Evolutionary conservation across 78 protist genomes (phyloP).

Genomic region (Dictyostelium capitatum): DNA sequence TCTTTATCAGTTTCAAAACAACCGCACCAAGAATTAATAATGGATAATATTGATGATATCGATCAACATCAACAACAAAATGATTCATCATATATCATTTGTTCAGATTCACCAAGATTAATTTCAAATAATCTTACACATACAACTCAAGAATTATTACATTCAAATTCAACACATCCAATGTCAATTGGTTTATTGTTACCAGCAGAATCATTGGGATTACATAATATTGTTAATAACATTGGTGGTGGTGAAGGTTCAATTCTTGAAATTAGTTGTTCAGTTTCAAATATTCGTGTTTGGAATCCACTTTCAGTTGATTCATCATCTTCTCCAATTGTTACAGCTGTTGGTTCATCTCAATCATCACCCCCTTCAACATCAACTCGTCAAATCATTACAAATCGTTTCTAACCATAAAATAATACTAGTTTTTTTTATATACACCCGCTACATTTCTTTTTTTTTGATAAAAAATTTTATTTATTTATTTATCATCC

Average conservation of each 20-base stretch:
- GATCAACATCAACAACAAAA: not conserved
- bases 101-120: constrained; percentile 66
- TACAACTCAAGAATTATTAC: constrained; percentile 56
- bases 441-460: no score
- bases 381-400: not conserved
- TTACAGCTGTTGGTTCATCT: not conserved
- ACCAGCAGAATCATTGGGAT: constrained; percentile 42
- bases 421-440: not conserved
- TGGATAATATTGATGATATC: not conserved
- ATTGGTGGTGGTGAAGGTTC: constrained; percentile 22
- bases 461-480: no score
- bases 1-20: not conserved
- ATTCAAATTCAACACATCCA: constrained; percentile 59
- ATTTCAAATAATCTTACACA: constrained; percentile 59
- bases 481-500: no score
- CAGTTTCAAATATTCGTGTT: constrained; percentile 48
- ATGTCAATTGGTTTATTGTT: constrained; percentile 42
- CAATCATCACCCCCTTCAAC: not conserved
- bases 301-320: constrained; percentile 31
- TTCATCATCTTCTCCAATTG: not conserved
- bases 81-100: constrained; percentile 38
- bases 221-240: not conserved
- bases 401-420: not conserved
- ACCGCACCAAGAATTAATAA: not conserved
- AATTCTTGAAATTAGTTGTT: constrained; percentile 58